phyloP scores from a whole-genome alignment of 2,329 filamentous ascomycete species.

The Claviceps capensis region DNA sequence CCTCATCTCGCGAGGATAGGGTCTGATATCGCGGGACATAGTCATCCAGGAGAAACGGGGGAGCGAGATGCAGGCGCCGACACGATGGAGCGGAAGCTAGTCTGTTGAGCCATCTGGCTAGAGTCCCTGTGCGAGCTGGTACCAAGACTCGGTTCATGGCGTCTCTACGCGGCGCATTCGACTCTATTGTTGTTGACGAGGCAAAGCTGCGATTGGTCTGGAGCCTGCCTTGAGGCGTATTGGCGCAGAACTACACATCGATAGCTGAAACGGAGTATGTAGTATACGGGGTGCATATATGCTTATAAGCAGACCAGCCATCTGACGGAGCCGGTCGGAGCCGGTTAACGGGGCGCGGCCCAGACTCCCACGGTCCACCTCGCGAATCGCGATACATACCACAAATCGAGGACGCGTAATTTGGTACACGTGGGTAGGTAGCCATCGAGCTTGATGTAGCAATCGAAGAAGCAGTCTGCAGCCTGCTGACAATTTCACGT shows the following conservation, averaged over 20 bases:
- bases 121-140: background rate
- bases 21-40: constrained; percentile 62
- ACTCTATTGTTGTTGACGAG: background rate
- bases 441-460: too few species aligned
- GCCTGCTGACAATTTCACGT: too few species aligned
- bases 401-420: too few species aligned
- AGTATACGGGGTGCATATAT: too few species aligned
- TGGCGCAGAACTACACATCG: background rate
- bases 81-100: constrained; percentile 4
- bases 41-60: constrained; percentile 57
- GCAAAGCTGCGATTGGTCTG: background rate
- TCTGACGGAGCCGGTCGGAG: too few species aligned
- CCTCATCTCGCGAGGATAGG: constrained; percentile 52
- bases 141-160: background rate
- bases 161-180: background rate
- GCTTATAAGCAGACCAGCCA: too few species aligned
- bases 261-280: background rate
- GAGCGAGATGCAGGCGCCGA: constrained; percentile 37
- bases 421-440: too few species aligned
- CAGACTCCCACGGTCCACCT: too few species aligned
- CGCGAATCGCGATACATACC: too few species aligned
- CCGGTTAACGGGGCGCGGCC: too few species aligned
- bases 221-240: background rate
- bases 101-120: background rate
- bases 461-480: too few species aligned